Conservation (phyloP, 805 yeast genomes). For the Saccharomycopsis sp. region DNA sequence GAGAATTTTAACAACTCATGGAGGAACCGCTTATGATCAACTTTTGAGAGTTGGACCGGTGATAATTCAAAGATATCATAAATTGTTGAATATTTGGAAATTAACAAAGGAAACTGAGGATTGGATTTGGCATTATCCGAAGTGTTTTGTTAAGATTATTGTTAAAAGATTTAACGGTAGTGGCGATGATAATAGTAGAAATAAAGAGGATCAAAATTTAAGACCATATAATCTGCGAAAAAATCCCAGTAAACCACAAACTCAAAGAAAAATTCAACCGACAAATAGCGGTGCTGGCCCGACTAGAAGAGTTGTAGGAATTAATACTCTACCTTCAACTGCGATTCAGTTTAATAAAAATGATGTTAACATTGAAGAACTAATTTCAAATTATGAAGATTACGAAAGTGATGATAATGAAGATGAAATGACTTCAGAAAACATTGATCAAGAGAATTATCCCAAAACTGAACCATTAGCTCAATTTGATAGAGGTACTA, state of each 20-base stretch:
- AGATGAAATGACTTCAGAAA: too few relatives aligned
- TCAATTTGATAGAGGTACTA: too few relatives aligned
- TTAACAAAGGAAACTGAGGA: slow-evolving; percentile 3
- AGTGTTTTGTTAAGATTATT: not conserved
- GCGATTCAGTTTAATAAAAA: too few relatives aligned
- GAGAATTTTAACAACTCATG: slow-evolving; percentile 7
- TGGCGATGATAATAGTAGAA: not conserved
- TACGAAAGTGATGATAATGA: not conserved
- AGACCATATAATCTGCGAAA: not conserved
- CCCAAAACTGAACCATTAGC: too few relatives aligned
- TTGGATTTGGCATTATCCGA: slow-evolving; percentile 6
- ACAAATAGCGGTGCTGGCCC: too few relatives aligned
- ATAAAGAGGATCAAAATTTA: not conserved
- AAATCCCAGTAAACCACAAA: too few relatives aligned
- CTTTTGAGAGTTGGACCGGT: too few relatives aligned
- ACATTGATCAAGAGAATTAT: too few relatives aligned
- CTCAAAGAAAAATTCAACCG: not conserved
- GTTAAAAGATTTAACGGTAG: not conserved
- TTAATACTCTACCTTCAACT: slow-evolving; percentile 9
- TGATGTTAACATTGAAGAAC: too few relatives aligned
- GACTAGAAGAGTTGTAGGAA: slow-evolving; percentile 4
- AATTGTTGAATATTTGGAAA: slow-evolving; percentile 11
- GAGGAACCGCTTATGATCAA: not conserved
- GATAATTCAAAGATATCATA: slow-evolving; percentile 3
- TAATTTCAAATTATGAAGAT: not conserved